Conservation (phyloP, 106 monocot genomes). For the Dioscorea alata region DNA sequence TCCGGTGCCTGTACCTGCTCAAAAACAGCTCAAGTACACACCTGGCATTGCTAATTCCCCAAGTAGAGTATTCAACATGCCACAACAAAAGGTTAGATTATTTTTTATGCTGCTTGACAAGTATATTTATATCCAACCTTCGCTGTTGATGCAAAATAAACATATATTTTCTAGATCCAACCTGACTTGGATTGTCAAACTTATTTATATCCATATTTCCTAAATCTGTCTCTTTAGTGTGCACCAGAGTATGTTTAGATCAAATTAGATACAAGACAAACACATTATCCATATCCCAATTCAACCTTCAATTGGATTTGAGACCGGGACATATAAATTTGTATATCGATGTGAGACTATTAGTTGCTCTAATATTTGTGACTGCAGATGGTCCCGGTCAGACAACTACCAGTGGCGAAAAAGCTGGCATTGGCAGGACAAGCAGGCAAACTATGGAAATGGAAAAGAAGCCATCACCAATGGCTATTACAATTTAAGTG, state of each 20-base stretch:
- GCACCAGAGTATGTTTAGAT: no score
- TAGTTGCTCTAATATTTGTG: background rate
- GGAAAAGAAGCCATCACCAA: conserved; percentile 96
- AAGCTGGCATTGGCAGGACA: conserved; percentile 55
- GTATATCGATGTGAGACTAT: no score
- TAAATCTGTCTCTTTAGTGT: no score
- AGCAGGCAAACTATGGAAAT: conserved; percentile 86
- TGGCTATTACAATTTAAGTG: conserved; percentile 97
- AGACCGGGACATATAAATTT: no score
- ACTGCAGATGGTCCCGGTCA: conserved; percentile 63
- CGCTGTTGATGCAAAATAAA: no score
- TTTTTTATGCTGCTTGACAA: background rate
- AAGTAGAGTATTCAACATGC: conserved; percentile 41
- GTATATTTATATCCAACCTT: no score
- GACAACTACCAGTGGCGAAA: conserved; percentile 54
- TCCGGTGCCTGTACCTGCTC: conserved; percentile 75
- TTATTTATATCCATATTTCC: no score
- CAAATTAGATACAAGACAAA: no score
- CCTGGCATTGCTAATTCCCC: conserved; percentile 85
- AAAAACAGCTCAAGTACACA: conserved; percentile 92
- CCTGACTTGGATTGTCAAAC: no score
- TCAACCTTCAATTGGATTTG: no score
- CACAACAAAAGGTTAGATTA: conserved; percentile 52
- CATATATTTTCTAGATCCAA: no score
- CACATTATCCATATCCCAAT: no score